Evolutionary conservation across 495 filamentous ascomycete species (phyloP), one percentile per base, ranked within the genome.

Genomic region (Penicillium bialowiezense): DNA sequence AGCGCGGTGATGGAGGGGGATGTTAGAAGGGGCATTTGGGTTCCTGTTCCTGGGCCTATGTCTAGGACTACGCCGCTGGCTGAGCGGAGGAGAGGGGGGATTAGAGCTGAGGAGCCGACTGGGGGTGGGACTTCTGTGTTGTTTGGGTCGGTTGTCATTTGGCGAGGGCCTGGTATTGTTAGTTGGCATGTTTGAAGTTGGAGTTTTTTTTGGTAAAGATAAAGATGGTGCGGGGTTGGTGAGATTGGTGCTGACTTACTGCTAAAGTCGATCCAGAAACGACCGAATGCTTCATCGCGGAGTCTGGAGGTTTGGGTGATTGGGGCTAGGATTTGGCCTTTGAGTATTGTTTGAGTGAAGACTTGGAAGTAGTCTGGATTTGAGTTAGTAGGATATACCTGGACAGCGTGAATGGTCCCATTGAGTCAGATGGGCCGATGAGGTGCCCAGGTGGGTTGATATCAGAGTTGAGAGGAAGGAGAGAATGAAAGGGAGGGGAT

Each of bases 1-100:
- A 90, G 75, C 45, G 76, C 73, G 26, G 66, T 79, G 45, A 87
- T 74, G 4, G 55, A 55, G 1, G 61, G 64, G 5, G 68, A 65
- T 36, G 60, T 65, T 13, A 76, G 64, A 40, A 70, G 65, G 9
- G 69, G 68, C 64, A 77, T 73, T 41, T 77, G 71, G 1, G 67
- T 65, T 26, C 76, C 75, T 21, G 71, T 70, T 8, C 76, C 76
- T n/a, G 76, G 74, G 13, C 75, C 75, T 32, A 79, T 68, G 55
- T 78, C 75, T 0, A 79, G 63, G 15, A 76, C 72, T 6, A 70
- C 36, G 5, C 76, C 76, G 0, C 44, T 48, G 0, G 68, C 63
- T 26, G 63, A 59, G 46, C 55, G 46, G 6, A 74, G 67, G 24
- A 75, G 53, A 1, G 67, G 58, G 0, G 71, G 72, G 48, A 75